These are phyloP conservation scores for Heliocybe sulcata DNA, from an alignment of 1,284 basidiomycete genomes.

Conservation along the genomic window DNA sequence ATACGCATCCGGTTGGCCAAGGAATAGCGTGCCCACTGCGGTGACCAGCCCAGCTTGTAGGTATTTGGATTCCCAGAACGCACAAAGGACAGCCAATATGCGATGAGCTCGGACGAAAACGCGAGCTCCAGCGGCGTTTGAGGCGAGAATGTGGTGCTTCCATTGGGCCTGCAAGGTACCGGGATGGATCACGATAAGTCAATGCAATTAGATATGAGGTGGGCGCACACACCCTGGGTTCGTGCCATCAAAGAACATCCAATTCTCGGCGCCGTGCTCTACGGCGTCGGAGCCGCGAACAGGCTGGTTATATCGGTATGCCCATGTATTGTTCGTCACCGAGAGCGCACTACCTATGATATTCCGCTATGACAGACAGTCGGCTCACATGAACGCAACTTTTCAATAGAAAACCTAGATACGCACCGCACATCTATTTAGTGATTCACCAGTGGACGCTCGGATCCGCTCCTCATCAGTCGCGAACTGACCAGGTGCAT, in stretches of 20 bases:
- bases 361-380: constrained; percentile 27
- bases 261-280: constrained; percentile 50
- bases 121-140: constrained; percentile 33
- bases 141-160: constrained; percentile 30
- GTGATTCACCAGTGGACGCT: constrained; percentile 39
- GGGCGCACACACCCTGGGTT: constrained; percentile 40
- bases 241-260: constrained; percentile 55
- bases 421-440: constrained; percentile 42
- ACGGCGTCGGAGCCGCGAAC: constrained; percentile 37
- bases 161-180: constrained; percentile 31
- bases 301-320: constrained; percentile 52
- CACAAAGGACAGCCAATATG: constrained; percentile 57
- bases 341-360: constrained; percentile 37
- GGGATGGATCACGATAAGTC: background rate
- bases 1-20: constrained; percentile 24
- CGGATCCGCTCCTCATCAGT: constrained; percentile 31
- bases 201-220: background rate
- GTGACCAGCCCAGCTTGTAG: constrained; percentile 40
- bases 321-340: constrained; percentile 28
- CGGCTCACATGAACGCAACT: background rate
- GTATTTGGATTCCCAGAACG: constrained; percentile 43
- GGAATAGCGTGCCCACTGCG: constrained; percentile 32
- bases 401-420: background rate
- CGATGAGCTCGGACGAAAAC: constrained; percentile 48
- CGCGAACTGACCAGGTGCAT: constrained; percentile 31